Base-by-base conservation (phyloP, 257 asterid genomes). In the Solanum lycopersicoides region DNA sequence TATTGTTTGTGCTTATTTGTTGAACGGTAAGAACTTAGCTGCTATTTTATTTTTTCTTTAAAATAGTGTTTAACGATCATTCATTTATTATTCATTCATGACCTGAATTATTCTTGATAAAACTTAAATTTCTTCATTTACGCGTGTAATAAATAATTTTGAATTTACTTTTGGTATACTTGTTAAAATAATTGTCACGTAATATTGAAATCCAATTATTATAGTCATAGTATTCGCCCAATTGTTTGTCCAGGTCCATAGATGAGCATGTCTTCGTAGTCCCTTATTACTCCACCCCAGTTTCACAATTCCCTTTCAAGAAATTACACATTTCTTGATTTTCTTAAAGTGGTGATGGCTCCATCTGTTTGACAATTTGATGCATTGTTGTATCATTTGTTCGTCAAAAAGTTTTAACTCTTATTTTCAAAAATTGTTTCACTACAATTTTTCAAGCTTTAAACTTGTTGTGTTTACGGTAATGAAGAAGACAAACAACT, bases 1-100 rank as follows among this genome's bases (percentile, higher is more conserved):
- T 50, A 9, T 50, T 16, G 21, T 6, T 50, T 56, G 21, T 20
- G 3, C 12, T 56, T 56, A 56, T 56, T 7, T 56, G 65, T 56
- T 16, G 0, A 18, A 1, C 0, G 1, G 12, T 56, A 3, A 56
- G 1, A 4, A 56, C 3, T 18, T 56, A 20, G 20, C 0, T 56
- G 4, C 18, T 56, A 3, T 59, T 59, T 59, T 8, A 0, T 8
- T 59, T 21, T 59, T 21, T 59, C 1, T 59, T 8, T 59, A 11
- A 59, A 21, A 21, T 1, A 1, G 0, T 59, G 2, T 21, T 59
- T 59, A 59, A 59, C 12, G 6, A 59, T 59, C 28, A 21, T 59
- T 59, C 13, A 0, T 59, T 59, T 59, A 59, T 59, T 59, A 59
- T 59, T 59, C 6, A 21, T 59, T 13, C 8, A 6, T 21, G 28